Percentiles rank a stretch among this genome's conserved stretches.
Conservation (phyloP, 495 filamentous ascomycete species). For the Friedmanniomyces endolithicus region DNA sequence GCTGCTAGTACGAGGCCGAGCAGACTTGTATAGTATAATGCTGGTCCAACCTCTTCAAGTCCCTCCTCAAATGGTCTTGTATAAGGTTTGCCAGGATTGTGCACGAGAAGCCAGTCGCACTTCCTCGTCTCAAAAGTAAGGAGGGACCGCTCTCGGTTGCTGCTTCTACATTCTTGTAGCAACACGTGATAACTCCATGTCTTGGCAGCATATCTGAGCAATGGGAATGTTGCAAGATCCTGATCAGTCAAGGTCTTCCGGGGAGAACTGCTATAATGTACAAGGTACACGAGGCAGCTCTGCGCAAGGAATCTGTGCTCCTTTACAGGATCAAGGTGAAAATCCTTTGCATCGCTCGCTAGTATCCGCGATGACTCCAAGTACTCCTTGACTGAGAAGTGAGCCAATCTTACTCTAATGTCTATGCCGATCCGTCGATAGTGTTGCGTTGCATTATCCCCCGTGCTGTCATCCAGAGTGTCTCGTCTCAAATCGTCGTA, state of each 20-base stretch:
- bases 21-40: constrained; percentile 19
- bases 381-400: constrained; percentile 26
- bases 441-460: too few relatives aligned
- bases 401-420: constrained; percentile 15
- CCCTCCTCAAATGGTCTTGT: neutral
- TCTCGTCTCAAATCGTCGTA: neutral
- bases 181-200: constrained; percentile 9
- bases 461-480: too few relatives aligned
- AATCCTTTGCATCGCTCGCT: neutral
- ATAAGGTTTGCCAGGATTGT: constrained; percentile 5
- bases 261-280: constrained; percentile 5
- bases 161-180: neutral
- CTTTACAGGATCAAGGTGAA: constrained; percentile 1
- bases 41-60: neutral
- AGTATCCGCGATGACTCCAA: constrained; percentile 17
- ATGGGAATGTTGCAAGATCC: constrained; percentile 12
- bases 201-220: constrained; percentile 13
- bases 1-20: constrained; percentile 7
- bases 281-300: constrained; percentile 17
- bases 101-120: constrained; percentile 8
- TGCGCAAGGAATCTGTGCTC: constrained; percentile 11
- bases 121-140: neutral
- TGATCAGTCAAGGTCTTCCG: neutral
- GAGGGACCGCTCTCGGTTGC: constrained; percentile 3
- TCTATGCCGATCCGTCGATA: too few relatives aligned